Percentiles rank a stretch among this genome's conserved stretches.
Evolutionary conservation across 1,139 yeast species (phyloP).

Genomic region (Entelexis sorbosivorans): DNA sequence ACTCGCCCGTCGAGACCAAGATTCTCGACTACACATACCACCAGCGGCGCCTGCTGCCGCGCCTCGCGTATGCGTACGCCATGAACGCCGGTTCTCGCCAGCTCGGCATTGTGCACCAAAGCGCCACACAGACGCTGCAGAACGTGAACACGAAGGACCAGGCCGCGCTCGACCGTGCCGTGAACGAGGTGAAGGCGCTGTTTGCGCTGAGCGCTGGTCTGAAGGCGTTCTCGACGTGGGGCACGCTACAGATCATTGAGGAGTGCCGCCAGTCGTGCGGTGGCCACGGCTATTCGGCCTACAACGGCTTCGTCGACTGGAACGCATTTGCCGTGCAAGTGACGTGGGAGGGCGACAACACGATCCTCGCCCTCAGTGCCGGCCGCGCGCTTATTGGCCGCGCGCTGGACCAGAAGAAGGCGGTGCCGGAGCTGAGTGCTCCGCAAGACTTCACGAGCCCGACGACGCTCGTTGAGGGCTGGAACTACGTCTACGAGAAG

Average conservation of each 20-base stretch:
- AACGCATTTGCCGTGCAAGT: slow-evolving; percentile 59
- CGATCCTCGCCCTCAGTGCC: slow-evolving; percentile 68
- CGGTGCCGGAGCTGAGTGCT: slow-evolving; percentile 3
- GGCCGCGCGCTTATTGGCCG: slow-evolving; percentile 41
- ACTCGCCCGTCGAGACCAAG: slow-evolving; percentile 31
- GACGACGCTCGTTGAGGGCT: slow-evolving; percentile 31
- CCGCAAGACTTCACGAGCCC: slow-evolving; percentile 28
- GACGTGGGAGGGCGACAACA: slow-evolving; percentile 97
- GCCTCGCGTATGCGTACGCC: slow-evolving; percentile 61
- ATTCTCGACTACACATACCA: slow-evolving; percentile 73
- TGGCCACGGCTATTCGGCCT: slow-evolving; percentile 89
- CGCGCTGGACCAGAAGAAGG: slow-evolving; percentile 19
- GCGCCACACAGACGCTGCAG: slow-evolving; percentile 43
- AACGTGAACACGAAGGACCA: slow-evolving; percentile 29
- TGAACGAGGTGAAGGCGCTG: slow-evolving; percentile 58
- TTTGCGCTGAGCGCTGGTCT: slow-evolving; percentile 81
- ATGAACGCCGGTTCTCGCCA: slow-evolving; percentile 62
- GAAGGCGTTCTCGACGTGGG: slow-evolving; percentile 86
- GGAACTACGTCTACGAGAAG: slow-evolving; percentile 35
- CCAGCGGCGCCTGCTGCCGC: slow-evolving; percentile 72
- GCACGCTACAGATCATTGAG: slow-evolving; percentile 65
- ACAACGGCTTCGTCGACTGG: slow-evolving; percentile 84
- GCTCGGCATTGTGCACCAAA: slow-evolving; percentile 34
- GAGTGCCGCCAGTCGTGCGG: slow-evolving; percentile 94
- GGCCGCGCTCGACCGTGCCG: slow-evolving; percentile 34